phyloP scores from a whole-genome alignment of 371 early-diverging fungal species.

The Fennellomyces sp. region DNA sequence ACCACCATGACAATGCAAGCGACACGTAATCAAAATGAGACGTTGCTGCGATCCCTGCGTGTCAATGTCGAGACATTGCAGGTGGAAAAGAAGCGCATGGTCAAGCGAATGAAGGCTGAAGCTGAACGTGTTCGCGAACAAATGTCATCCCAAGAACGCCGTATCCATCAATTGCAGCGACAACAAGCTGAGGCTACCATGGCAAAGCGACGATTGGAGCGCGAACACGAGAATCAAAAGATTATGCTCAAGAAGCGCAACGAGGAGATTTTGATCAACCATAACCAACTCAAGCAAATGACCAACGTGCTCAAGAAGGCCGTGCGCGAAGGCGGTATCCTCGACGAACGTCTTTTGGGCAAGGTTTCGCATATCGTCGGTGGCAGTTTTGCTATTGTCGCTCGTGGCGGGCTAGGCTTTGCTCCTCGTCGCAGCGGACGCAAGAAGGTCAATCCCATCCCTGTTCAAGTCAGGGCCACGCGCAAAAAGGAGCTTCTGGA shows the following conservation, averaged over 20 bases:
- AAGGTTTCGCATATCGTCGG: conserved; percentile 49
- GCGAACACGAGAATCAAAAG: conserved; percentile 70
- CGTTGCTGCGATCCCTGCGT: conserved; percentile 52
- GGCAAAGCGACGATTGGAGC: conserved; percentile 69
- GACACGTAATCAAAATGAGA: conserved; percentile 58
- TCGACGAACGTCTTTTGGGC: conserved; percentile 43
- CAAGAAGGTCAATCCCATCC: conserved; percentile 35
- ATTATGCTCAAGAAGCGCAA: conserved; percentile 57
- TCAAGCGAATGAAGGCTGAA: conserved; percentile 81
- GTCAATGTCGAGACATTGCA: conserved; percentile 67
- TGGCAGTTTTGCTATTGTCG: conserved; percentile 41
- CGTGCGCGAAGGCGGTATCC: conserved; percentile 48
- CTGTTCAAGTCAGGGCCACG: conserved; percentile 38
- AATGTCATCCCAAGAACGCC: conserved; percentile 67
- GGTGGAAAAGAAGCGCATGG: conserved; percentile 79
- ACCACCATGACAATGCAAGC: conserved; percentile 58
- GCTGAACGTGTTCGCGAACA: conserved; percentile 70
- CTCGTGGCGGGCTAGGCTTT: conserved; percentile 35
- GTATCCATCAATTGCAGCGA: conserved; percentile 72
- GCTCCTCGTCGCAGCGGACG: conserved; percentile 10
- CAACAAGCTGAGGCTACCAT: conserved; percentile 71
- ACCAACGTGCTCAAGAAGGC: conserved; percentile 55
- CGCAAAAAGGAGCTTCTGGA: conserved; percentile 69
- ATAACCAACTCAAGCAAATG: conserved; percentile 56
- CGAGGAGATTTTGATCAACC: conserved; percentile 59